Evolutionary conservation across 495 filamentous ascomycete genomes (phyloP).

Genomic region (Penicillium coffeae): DNA sequence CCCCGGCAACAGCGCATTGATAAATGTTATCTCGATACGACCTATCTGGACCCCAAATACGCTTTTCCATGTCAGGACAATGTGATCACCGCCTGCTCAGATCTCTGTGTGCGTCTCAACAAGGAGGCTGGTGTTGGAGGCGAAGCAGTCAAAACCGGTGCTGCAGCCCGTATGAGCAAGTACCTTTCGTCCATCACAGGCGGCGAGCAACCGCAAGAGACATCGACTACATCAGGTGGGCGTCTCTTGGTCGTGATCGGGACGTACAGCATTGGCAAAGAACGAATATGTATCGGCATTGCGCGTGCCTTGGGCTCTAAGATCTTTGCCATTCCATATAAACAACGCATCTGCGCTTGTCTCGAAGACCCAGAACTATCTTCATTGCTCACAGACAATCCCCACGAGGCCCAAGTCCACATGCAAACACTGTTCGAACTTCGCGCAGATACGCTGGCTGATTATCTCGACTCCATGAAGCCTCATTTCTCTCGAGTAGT

Average conservation of each 20-base stretch:
- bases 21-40: constrained; percentile 94
- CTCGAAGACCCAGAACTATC: constrained; percentile 83
- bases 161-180: constrained; percentile 57
- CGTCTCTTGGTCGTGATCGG: constrained; percentile 89
- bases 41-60: constrained; percentile 93
- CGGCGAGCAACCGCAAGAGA: constrained; percentile 4
- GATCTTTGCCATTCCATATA: constrained; percentile 81
- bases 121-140: constrained; percentile 50
- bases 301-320: constrained; percentile 81
- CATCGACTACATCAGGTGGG: constrained; percentile 31
- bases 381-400: constrained; percentile 70
- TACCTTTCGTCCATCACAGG: constrained; percentile 44
- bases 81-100: constrained; percentile 81
- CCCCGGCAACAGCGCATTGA: constrained; percentile 81
- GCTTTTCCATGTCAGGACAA: constrained; percentile 85
- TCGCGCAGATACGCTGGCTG: constrained; percentile 76
- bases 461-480: constrained; percentile 76
- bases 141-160: constrained; percentile 34
- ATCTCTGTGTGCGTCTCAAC: constrained; percentile 74
- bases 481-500: constrained; percentile 79
- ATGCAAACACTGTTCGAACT: constrained; percentile 96
- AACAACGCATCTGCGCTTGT: constrained; percentile 76
- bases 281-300: constrained; percentile 90
- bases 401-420: constrained; percentile 86
- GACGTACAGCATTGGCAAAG: constrained; percentile 97